Evolutionary conservation across 352 stramenopile species (phyloP), one percentile per base, ranked within the genome.

Genomic region (Pythium myriotylum): DNA sequence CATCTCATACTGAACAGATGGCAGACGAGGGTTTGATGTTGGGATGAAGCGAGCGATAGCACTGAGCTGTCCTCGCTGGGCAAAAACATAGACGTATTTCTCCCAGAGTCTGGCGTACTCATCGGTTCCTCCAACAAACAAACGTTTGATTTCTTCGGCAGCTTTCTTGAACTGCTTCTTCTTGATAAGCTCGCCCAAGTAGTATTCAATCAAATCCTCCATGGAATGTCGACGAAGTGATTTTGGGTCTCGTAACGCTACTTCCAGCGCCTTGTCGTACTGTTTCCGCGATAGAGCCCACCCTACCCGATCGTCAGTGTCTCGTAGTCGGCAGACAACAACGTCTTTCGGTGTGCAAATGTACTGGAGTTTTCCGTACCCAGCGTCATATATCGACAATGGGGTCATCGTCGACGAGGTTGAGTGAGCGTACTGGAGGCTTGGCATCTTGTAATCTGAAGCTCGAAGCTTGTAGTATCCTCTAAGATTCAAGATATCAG

Each of bases 1-100:
- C 86, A 94, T 94, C 40, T 94, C 86, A 54, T 94, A 94, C 53
- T 91, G 80, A 35, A 79, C 73, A 8, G 71, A 78, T 0, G 86
- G 86, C 6, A 94, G 62, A 3, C 83, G 72, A n/a, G 83, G 83
- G 37, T 65, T 92, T 0, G 81, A 58, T 0, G 86, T 92, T n/a
- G 86, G 86, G 35, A 94, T 87, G 59, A 68, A 88, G 4, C 75
- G 75, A 4, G 83, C 83, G 50, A 94, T 90, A 13, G 80, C 76
- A 56, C 72, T 84, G 53, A 94, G 45, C 45, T 92, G 81, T 0
- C 82, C 82, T 26, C 81, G 81, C 59, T 94, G 86, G 0, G 83
- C 82, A 56, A 92, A 94, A 24, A 94, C 77, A 45, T 94, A 94
- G 3, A 94, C 79, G 54, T 92, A 94, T n/a, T 92, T 94, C 52